These are phyloP conservation scores for Ustilago sp. DNA, from an alignment of 1,284 basidiomycete genomes.

Conservation along the genomic window DNA sequence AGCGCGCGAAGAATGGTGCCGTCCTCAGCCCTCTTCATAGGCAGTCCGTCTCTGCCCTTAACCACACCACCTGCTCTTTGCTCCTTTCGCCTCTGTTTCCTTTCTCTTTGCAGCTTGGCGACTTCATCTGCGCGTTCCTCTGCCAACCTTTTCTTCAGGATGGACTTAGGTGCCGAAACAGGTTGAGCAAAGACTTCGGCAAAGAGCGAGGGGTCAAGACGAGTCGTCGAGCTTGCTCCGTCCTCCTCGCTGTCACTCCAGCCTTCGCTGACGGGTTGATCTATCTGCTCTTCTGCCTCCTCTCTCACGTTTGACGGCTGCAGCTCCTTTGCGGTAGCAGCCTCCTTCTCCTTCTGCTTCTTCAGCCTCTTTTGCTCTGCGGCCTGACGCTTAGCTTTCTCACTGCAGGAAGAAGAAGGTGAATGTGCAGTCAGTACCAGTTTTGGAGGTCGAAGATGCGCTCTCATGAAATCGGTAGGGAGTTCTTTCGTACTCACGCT, in stretches of 20 bases:
- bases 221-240: constrained; percentile 21
- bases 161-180: constrained; percentile 40
- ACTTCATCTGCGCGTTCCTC: constrained; percentile 37
- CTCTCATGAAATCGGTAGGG: neutral
- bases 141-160: constrained; percentile 47
- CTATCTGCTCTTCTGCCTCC: neutral
- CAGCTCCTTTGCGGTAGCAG: neutral
- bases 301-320: neutral
- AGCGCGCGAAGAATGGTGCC: constrained; percentile 55
- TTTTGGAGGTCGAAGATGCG: neutral
- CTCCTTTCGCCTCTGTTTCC: constrained; percentile 28
- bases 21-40: constrained; percentile 51
- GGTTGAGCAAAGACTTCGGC: constrained; percentile 51
- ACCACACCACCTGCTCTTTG: constrained; percentile 43
- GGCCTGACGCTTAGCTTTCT: constrained; percentile 38
- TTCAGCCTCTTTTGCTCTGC: constrained; percentile 32
- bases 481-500: constrained; percentile 4
- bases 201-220: constrained; percentile 62
- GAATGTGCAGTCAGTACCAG: neutral
- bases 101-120: constrained; percentile 20
- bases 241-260: constrained; percentile 19
- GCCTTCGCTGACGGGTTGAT: neutral
- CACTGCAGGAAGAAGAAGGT: constrained; percentile 4
- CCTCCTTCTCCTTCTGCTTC: constrained; percentile 30
- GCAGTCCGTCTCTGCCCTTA: constrained; percentile 57